Evolutionary conservation across 441 rosid genomes (phyloP).

Genomic region (Adansonia grandidieri): DNA sequence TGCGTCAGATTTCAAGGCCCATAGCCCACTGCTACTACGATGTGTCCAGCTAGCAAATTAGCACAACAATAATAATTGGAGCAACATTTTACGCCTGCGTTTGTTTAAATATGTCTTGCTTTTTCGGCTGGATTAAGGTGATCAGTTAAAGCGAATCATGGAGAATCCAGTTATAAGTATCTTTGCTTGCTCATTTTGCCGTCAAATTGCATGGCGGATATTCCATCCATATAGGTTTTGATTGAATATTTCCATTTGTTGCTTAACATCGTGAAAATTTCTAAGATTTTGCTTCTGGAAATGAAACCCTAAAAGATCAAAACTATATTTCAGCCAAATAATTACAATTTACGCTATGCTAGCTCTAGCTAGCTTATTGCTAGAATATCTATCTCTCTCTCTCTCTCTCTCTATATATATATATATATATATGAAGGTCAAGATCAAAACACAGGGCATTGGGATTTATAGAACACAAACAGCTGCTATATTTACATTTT

Average conservation of each 20-base stretch:
- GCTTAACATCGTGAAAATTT: neutral
- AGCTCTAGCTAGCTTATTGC: constrained; percentile 1
- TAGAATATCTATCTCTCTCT: too few relatives aligned
- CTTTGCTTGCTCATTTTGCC: neutral
- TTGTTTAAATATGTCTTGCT: neutral
- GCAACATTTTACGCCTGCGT: neutral
- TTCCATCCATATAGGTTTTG: neutral
- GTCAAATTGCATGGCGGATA: neutral
- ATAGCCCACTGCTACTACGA: too few relatives aligned
- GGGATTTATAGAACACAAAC: neutral
- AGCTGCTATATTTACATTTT: constrained; percentile 13
- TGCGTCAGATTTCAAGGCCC: neutral
- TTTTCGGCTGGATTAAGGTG: neutral
- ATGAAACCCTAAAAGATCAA: neutral
- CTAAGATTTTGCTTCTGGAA: neutral
- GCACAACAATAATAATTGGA: neutral
- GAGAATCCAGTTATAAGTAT: neutral
- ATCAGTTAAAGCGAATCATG: neutral
- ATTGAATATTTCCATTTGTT: neutral
- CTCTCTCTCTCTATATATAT: too few relatives aligned
- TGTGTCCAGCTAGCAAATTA: neutral
- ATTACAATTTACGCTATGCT: neutral
- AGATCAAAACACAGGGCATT: neutral
- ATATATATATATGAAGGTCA: neutral
- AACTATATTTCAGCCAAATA: neutral